Percentiles rank a stretch among this genome's conserved stretches.
Conservation (phyloP, 139 green algal species). For the Edaphochlamys debaryana region DNA sequence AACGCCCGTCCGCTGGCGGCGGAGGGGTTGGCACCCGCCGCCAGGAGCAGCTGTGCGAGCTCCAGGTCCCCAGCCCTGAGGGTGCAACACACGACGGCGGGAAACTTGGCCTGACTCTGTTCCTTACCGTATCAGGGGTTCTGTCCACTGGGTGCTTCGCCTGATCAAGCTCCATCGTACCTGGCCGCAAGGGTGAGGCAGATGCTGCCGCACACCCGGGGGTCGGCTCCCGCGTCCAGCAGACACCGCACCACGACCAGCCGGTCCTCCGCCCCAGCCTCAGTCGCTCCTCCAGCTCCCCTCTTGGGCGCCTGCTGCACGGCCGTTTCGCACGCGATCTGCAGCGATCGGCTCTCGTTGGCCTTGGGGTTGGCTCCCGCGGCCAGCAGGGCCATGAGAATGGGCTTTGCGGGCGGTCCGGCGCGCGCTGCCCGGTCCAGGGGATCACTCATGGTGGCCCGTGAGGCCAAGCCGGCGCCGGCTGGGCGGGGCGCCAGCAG, state of each 20-base stretch:
- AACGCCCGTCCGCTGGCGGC: neutral
- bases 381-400: neutral
- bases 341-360: neutral
- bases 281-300: too few relatives aligned
- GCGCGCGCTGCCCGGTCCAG: too few relatives aligned
- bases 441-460: too few relatives aligned
- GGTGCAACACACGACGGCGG: too few relatives aligned
- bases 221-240: neutral
- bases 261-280: neutral
- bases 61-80: neutral
- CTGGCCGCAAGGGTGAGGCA: neutral
- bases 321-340: neutral
- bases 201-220: neutral
- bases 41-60: neutral
- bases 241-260: neutral
- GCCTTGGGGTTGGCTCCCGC: neutral
- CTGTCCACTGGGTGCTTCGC: too few relatives aligned
- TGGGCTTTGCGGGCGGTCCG: too few relatives aligned
- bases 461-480: too few relatives aligned
- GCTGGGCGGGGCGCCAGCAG: neutral
- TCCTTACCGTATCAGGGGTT: too few relatives aligned
- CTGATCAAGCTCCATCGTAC: too few relatives aligned
- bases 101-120: too few relatives aligned
- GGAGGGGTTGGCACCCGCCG: neutral
- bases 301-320: too few relatives aligned